Percentiles rank a stretch among this genome's conserved stretches.
These are phyloP conservation scores for Dothistroma pini DNA, from an alignment of 2,329 filamentous ascomycete species.

Conservation along the genomic window DNA sequence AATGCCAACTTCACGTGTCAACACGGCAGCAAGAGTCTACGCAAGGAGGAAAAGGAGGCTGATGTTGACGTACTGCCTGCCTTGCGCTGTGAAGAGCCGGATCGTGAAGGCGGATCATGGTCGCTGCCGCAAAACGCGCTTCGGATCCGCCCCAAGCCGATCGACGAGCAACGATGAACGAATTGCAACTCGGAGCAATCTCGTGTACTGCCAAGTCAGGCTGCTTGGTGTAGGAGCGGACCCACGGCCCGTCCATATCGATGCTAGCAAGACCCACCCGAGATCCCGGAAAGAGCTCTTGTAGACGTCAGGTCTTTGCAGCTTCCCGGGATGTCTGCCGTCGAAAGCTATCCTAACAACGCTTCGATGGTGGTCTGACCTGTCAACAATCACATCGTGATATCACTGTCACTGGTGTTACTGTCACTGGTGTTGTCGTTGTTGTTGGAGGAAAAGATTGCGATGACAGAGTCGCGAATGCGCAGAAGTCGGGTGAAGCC, in stretches of 20 bases:
- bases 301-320: conserved; percentile 12
- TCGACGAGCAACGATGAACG: conserved; percentile 7
- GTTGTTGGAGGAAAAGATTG: conserved; percentile 2
- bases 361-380: neutral
- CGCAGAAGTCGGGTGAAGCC: conserved; percentile 15
- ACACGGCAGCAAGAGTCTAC: neutral
- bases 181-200: conserved; percentile 12
- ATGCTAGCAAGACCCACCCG: conserved; percentile 8
- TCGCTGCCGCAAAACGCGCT: conserved; percentile 6
- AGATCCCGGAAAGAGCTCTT: conserved; percentile 7
- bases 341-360: neutral
- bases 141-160: conserved; percentile 11
- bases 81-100: conserved; percentile 2
- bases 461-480: neutral
- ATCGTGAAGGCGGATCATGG: conserved; percentile 1
- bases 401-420: neutral
- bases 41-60: neutral
- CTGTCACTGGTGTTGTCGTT: neutral
- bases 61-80: neutral
- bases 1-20: neutral
- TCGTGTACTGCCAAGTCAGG: conserved; percentile 10
- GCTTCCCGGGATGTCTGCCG: neutral
- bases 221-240: conserved; percentile 11
- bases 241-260: conserved; percentile 8
- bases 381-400: neutral